Base-by-base conservation (phyloP, 306 rosid species). In the Casuarina glauca region DNA sequence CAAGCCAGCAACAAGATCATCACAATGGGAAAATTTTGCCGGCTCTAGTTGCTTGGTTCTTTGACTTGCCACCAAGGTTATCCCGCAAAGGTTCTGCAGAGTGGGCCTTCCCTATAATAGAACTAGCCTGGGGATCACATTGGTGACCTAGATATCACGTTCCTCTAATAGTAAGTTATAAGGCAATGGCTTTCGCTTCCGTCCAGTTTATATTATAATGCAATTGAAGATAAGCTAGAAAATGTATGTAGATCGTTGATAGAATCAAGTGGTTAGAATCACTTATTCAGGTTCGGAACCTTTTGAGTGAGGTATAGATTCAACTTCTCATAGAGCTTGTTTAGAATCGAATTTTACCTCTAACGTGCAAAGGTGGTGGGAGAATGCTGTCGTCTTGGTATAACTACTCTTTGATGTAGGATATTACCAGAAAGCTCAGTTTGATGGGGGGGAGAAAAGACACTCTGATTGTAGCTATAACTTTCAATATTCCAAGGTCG, bases 181-280 rank as follows among this genome's bases (percentile, higher is more conserved):
- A 55, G 42, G 69, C 58, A 52, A 16, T 20, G 55, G 38, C 2
- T 7, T 0, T 11, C 7, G 1, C 4, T 51, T 11, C 15, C 15
- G 55, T 10, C 19, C 55, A 51, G 15, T 1, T 26, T 26, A 51
- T 12, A 54, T 16, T 54, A n/a, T 17, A 51, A 54, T 60, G 64
- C 64, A 8, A 26, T 26, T 19, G 41, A 42, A 53, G 74, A 64
- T 52, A 35, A 46, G 70, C 55, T 74, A 80, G 52, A 73, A 74
- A 79, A 73, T 6, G 50, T 12, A 17, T 3, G 52, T n/a, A 36
- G 46, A 53, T 42, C 39, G 32, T 26, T n/a, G 17, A 5, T n/a
- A 19, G 70, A 20, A 36, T 52, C 38, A 6, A 72, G 76, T 72
- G 49, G 64, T 51, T 76, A 77, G 66, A 5, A 69, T 54, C 16